Evolutionary conservation across 352 stramenopile genomes (phyloP), one percentile per base, ranked within the genome.

Genomic region (Pythium sukuiense): DNA sequence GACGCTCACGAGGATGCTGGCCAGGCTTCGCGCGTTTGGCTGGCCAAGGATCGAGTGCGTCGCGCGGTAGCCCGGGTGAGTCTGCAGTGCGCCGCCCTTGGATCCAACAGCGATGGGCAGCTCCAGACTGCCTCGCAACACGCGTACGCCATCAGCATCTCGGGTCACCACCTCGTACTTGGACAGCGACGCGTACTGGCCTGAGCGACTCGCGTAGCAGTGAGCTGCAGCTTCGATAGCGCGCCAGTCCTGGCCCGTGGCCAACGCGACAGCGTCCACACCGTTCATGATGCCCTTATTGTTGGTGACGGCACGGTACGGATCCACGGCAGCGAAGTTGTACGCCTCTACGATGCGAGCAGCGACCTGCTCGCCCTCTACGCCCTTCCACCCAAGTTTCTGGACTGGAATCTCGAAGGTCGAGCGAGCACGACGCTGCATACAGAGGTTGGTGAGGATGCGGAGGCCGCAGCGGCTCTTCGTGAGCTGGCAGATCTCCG

Each of bases 201-300:
- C 87, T 14, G 79, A 88, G 30, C 87, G 83, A 68, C 80, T 87
- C 20, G 85, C 86, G 48, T 90, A 95, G 61, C 83, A 93, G 74
- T 96, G 88, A 2, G 86, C 86, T 11, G 81, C 85, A 6, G 88
- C 76, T 61, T 96, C 88, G 59, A 96, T 90, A 8, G 88, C 88
- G 5, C 88, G 83, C 81, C 79, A 96, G 72, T 96, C 88, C 64
- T 96, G 88, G 18, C 88, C 88, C 1, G 85, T 93, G 4, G 88
- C 88, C 6, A 96, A 63, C 41, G 86, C 86, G 18, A 92, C 86
- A 14, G 88, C 80, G 63, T 94, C 87, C 16, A 96, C 76, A 43
- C 86, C 88, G 63, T 96, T 96, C 83, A 96, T 93, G 59, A 96
- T 92, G 37, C 88, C 88, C 76, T 96, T 96, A 79, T 96, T 96